These are phyloP conservation scores for Myxozyma geophila DNA, from an alignment of 805 yeast genomes.

Conservation along the genomic window DNA sequence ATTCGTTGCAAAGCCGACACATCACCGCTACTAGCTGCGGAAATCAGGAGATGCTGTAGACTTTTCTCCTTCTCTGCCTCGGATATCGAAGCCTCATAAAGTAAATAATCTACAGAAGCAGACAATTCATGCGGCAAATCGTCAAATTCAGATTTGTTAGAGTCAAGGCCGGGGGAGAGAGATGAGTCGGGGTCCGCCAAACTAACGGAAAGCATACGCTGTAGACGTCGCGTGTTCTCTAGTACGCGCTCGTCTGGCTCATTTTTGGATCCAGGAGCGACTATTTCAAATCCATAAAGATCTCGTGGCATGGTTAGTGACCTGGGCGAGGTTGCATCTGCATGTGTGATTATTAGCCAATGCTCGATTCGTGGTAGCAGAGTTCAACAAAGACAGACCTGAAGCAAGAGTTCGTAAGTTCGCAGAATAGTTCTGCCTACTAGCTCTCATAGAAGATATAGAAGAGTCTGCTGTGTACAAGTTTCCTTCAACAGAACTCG, in stretches of 20 bases:
- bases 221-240: slow-evolving; percentile 24
- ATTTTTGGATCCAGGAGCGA: neutral
- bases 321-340: no score
- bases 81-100: slow-evolving; percentile 31
- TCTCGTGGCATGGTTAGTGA: neutral
- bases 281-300: no score
- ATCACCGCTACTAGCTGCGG: slow-evolving; percentile 48
- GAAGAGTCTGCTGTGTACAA: neutral
- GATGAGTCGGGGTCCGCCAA: slow-evolving; percentile 1
- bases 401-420: neutral
- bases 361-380: no score
- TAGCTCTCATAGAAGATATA: neutral
- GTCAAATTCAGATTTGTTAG: neutral
- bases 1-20: slow-evolving; percentile 41
- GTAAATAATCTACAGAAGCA: slow-evolving; percentile 35
- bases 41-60: slow-evolving; percentile 43
- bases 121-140: neutral
- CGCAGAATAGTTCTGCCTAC: neutral
- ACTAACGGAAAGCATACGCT: slow-evolving; percentile 22
- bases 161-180: neutral
- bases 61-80: slow-evolving; percentile 17
- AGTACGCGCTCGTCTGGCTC: slow-evolving; percentile 20
- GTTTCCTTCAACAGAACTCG: neutral
- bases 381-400: neutral
- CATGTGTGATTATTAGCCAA: no score